These are phyloP conservation scores for Gillenia trifoliata DNA, from an alignment of 306 rosid species.

Conservation along the genomic window DNA sequence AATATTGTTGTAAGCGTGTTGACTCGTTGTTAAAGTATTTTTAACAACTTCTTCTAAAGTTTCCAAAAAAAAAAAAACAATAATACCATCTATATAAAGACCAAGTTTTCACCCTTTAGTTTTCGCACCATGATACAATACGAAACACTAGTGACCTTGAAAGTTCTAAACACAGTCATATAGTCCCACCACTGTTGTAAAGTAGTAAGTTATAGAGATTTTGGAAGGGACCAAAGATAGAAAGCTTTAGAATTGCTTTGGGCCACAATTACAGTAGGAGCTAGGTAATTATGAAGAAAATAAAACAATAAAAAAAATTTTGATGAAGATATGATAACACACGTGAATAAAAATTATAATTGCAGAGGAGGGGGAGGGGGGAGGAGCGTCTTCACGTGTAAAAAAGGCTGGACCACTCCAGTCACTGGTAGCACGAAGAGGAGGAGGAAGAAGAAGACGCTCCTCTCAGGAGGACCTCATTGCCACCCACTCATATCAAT, in stretches of 20 bases:
- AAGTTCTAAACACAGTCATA: background rate
- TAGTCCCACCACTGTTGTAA: background rate
- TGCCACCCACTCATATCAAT: constrained; percentile 48
- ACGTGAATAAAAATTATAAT: constrained; percentile 75
- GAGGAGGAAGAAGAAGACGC: constrained; percentile 14
- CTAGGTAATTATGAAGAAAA: background rate
- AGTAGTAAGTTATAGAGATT: background rate
- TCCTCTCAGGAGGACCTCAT: constrained; percentile 29
- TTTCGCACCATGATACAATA: background rate
- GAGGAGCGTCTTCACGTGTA: constrained; percentile 97
- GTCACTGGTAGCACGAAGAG: constrained; percentile 27
- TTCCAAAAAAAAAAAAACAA: background rate
- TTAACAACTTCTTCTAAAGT: background rate
- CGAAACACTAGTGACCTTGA: background rate
- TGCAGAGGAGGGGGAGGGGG: constrained; percentile 40
- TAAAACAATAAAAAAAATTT: background rate
- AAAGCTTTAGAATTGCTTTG: background rate
- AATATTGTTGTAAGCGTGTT: background rate
- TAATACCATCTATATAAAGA: background rate
- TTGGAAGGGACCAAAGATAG: background rate
- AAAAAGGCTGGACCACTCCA: constrained; percentile 82
- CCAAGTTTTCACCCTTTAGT: background rate
- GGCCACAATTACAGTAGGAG: constrained; percentile 13
- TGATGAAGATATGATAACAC: constrained; percentile 58
- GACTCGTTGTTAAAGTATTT: background rate